A percentile compares a stretch with the other conserved stretches of the same genome.
phyloP scores from a whole-genome alignment of 108 stramenopile genomes.

The Schizochytrium sp. region DNA sequence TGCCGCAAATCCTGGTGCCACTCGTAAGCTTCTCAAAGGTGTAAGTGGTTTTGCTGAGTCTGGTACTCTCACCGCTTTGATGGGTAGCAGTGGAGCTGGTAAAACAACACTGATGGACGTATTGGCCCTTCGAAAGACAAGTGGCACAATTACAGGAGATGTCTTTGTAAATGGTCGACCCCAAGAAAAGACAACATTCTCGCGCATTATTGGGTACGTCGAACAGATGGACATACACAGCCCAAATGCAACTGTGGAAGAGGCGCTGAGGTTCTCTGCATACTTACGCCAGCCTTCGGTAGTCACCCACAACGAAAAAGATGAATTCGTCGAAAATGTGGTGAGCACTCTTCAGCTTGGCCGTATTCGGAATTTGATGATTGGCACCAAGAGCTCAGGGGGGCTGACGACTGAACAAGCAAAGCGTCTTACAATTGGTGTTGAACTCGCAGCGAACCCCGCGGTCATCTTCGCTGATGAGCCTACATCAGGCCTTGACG shows the following conservation, averaged over 20 bases:
- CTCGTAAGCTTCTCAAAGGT: slow-evolving; percentile 43
- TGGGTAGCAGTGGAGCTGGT: slow-evolving; percentile 73
- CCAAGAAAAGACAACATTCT: slow-evolving; percentile 62
- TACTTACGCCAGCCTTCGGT: slow-evolving; percentile 21
- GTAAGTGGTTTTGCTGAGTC: slow-evolving; percentile 57
- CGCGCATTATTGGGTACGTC: slow-evolving; percentile 75
- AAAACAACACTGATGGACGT: slow-evolving; percentile 82
- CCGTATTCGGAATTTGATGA: neutral
- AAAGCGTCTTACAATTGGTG: slow-evolving; percentile 85
- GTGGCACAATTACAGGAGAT: slow-evolving; percentile 76
- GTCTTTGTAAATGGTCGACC: slow-evolving; percentile 78
- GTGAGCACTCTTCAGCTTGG: slow-evolving; percentile 49
- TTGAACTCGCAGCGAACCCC: slow-evolving; percentile 85
- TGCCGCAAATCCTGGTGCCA: neutral
- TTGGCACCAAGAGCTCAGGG: slow-evolving; percentile 66
- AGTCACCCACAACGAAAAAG: neutral
- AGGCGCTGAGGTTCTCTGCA: slow-evolving; percentile 77
- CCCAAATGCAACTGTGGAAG: slow-evolving; percentile 78
- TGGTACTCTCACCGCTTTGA: slow-evolving; percentile 66
- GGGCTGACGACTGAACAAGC: slow-evolving; percentile 88
- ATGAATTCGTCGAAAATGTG: slow-evolving; percentile 2
- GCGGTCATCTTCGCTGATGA: slow-evolving; percentile 84
- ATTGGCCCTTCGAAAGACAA: slow-evolving; percentile 78
- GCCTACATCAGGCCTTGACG: slow-evolving; percentile 70
- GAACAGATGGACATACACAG: slow-evolving; percentile 80